Conservation (phyloP, 192 early-diverging fungal genomes). For the Coemansia sp. region DNA sequence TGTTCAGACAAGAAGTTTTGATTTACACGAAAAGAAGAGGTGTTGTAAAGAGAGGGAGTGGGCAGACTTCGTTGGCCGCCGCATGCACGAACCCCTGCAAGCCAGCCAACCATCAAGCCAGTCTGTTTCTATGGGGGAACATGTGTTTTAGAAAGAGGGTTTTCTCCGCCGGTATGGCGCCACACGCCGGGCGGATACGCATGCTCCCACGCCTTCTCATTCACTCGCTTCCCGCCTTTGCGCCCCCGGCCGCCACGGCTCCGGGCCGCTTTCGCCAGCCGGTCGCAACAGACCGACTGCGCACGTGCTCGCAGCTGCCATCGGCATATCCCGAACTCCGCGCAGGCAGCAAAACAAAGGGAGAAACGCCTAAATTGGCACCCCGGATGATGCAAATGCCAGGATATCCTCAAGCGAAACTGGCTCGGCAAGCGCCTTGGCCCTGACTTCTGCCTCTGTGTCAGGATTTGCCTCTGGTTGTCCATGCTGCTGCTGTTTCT, state of each 20-base stretch:
- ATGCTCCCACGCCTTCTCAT: not conserved
- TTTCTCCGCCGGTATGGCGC: not conserved
- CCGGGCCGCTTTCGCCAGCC: too few relatives aligned
- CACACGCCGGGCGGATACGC: not conserved
- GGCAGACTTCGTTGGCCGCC: not conserved
- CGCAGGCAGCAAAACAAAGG: too few relatives aligned
- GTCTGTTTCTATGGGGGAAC: not conserved
- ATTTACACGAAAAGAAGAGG: slow-evolving; percentile 2
- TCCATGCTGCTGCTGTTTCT: too few relatives aligned
- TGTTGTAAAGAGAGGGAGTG: not conserved
- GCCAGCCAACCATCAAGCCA: not conserved
- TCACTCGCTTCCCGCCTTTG: not conserved
- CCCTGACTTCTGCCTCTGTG: not conserved
- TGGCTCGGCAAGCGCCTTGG: not conserved
- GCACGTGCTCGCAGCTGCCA: too few relatives aligned
- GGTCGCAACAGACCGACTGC: too few relatives aligned
- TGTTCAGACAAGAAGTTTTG: not conserved
- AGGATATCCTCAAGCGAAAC: slow-evolving; percentile 44
- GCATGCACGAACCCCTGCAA: not conserved
- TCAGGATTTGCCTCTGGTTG: not conserved
- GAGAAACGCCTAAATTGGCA: slow-evolving; percentile 1
- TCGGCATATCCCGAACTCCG: too few relatives aligned
- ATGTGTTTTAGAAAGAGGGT: not conserved
- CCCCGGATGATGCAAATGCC: slow-evolving; percentile 41
- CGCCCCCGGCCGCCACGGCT: too few relatives aligned